Evolutionary conservation across 306 rosid genomes (phyloP).

Genomic region (Glycyrrhiza uralensis): DNA sequence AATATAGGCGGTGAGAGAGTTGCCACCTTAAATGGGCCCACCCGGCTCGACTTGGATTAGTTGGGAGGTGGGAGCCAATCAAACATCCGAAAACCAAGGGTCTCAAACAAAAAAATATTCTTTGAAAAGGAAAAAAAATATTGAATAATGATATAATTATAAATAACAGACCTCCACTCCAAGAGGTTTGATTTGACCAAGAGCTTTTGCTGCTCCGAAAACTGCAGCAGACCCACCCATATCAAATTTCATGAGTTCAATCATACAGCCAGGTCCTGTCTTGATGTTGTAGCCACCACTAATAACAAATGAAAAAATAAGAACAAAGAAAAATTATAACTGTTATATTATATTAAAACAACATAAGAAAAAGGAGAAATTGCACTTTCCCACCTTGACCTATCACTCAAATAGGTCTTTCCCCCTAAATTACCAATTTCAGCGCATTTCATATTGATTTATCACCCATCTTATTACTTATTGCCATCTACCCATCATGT

Average conservation of each 20-base stretch:
- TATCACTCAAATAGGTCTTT: not conserved
- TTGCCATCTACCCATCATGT: not conserved
- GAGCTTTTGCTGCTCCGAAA: conserved; percentile 93
- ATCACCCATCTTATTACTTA: not conserved
- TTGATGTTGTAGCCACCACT: conserved; percentile 99
- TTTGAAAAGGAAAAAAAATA: conserved; percentile 4
- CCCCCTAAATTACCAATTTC: not conserved
- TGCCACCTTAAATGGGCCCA: no score
- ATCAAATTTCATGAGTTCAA: conserved; percentile 85
- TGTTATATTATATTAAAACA: not conserved
- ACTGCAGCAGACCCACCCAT: conserved; percentile 97
- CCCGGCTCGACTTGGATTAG: not conserved
- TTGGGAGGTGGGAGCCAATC: not conserved
- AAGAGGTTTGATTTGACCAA: conserved; percentile 84
- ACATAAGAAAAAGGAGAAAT: not conserved
- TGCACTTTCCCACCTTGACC: not conserved
- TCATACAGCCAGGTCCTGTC: conserved; percentile 84
- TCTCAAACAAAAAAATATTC: not conserved
- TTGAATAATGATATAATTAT: conserved; percentile 12
- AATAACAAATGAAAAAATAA: conserved; percentile 3
- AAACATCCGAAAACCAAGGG: not conserved
- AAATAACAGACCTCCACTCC: conserved; percentile 81
- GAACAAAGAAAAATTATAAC: not conserved
- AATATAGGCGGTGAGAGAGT: not conserved
- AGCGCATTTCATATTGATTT: not conserved